Evolutionary conservation across 2,329 filamentous ascomycete species (phyloP).

Genomic region (Aspergillus neoniger): DNA sequence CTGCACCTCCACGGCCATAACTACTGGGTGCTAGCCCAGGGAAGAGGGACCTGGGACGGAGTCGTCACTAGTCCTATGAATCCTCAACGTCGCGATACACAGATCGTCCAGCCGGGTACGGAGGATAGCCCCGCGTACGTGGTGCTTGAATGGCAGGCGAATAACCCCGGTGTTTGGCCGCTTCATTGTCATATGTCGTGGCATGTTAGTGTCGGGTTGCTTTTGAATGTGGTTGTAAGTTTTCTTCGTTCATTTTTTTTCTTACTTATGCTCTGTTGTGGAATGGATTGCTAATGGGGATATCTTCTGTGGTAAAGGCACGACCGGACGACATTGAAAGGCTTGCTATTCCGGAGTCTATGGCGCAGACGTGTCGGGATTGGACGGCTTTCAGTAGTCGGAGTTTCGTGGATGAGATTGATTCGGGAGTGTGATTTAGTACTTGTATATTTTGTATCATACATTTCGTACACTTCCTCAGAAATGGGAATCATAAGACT

Average conservation of each 20-base stretch:
- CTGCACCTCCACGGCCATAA: constrained; percentile 16
- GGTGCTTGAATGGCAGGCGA: constrained; percentile 52
- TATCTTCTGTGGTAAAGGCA: too few relatives aligned
- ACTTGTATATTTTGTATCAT: too few relatives aligned
- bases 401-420: too few relatives aligned
- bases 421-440: too few relatives aligned
- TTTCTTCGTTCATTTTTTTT: background rate
- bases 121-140: constrained; percentile 57
- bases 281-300: too few relatives aligned
- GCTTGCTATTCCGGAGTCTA: too few relatives aligned
- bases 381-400: too few relatives aligned
- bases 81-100: constrained; percentile 68
- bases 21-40: constrained; percentile 9
- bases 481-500: too few relatives aligned
- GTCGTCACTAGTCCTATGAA: constrained; percentile 21
- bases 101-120: constrained; percentile 57
- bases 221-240: background rate
- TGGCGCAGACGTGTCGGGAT: too few relatives aligned
- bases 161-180: constrained; percentile 58
- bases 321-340: too few relatives aligned
- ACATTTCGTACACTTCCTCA: too few relatives aligned
- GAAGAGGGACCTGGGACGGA: background rate
- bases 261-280: too few relatives aligned
- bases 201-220: background rate
- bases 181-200: constrained; percentile 70